These are phyloP conservation scores for Persicaria maculosa DNA, from an alignment of 148 eudicot genomes.

Conservation along the genomic window DNA sequence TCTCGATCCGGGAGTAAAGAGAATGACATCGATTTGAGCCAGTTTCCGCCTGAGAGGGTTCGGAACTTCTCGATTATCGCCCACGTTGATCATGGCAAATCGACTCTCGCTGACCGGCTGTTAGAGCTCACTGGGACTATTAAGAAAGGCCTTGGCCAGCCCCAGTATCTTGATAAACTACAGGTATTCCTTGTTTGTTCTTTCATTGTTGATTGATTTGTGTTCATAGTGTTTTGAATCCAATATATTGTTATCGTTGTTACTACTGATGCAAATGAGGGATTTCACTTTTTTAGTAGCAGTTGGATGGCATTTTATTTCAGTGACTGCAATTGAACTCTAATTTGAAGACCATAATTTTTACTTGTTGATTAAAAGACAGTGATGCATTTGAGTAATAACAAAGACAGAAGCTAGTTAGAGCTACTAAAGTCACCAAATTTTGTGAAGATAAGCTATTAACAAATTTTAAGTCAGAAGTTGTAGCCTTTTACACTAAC, in stretches of 20 bases:
- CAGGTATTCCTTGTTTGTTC: constrained; percentile 37
- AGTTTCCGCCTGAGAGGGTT: constrained; percentile 66
- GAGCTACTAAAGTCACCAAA: too few relatives aligned
- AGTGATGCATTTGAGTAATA: too few relatives aligned
- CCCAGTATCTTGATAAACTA: constrained; percentile 89
- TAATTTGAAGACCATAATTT: too few relatives aligned
- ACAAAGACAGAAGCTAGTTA: too few relatives aligned
- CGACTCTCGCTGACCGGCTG: constrained; percentile 87
- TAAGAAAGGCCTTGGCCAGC: constrained; percentile 81
- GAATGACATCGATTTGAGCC: constrained; percentile 46
- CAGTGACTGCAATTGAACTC: background rate
- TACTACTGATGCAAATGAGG: background rate
- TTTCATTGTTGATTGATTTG: background rate
- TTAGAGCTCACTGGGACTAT: constrained; percentile 93
- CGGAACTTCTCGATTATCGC: constrained; percentile 91
- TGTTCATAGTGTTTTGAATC: background rate
- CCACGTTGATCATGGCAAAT: constrained; percentile 94
- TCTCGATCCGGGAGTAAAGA: constrained; percentile 34
- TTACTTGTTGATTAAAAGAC: background rate
- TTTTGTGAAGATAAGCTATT: too few relatives aligned
- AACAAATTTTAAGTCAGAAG: background rate
- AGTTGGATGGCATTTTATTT: background rate
- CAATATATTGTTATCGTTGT: too few relatives aligned
- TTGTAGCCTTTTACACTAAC: background rate
- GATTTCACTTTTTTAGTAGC: background rate